Conservation (phyloP, 1,284 basidiomycete genomes). For the Vanrija humicola region DNA sequence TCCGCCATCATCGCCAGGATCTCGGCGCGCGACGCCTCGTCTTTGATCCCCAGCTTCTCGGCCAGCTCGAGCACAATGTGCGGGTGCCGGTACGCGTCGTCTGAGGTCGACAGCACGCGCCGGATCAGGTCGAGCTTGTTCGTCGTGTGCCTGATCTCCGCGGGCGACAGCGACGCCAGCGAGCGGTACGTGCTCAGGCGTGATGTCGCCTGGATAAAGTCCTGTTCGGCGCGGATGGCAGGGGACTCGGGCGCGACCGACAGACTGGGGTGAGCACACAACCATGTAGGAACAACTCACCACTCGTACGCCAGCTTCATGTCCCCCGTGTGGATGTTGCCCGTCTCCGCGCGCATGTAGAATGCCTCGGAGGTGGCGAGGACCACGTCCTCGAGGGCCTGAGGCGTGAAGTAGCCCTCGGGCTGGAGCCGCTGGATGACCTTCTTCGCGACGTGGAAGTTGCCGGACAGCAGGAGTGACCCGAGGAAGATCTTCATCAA, state of each 20-base stretch:
- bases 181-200: constrained; percentile 61
- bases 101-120: constrained; percentile 72
- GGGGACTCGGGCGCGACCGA: constrained; percentile 65
- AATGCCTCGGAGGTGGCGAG: constrained; percentile 76
- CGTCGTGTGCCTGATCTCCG: constrained; percentile 83
- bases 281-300: constrained; percentile 53
- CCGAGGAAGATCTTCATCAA: constrained; percentile 73
- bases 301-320: constrained; percentile 95
- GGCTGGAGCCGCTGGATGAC: constrained; percentile 59
- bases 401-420: constrained; percentile 56
- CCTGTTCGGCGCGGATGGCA: constrained; percentile 64
- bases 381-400: constrained; percentile 69
- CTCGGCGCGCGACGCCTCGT: constrained; percentile 71
- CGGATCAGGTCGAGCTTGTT: constrained; percentile 74
- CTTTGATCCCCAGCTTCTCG: constrained; percentile 74
- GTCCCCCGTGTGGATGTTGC: constrained; percentile 84
- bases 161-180: constrained; percentile 73
- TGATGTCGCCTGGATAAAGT: constrained; percentile 87
- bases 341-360: constrained; percentile 86
- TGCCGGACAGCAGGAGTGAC: constrained; percentile 75
- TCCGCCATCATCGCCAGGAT: constrained; percentile 82
- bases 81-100: constrained; percentile 79
- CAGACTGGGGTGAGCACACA: constrained; percentile 55
- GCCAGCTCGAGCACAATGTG: constrained; percentile 84
- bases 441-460: constrained; percentile 68